phyloP scores from a whole-genome alignment of 1,139 yeast species.

The Scheffersomyces titani region DNA sequence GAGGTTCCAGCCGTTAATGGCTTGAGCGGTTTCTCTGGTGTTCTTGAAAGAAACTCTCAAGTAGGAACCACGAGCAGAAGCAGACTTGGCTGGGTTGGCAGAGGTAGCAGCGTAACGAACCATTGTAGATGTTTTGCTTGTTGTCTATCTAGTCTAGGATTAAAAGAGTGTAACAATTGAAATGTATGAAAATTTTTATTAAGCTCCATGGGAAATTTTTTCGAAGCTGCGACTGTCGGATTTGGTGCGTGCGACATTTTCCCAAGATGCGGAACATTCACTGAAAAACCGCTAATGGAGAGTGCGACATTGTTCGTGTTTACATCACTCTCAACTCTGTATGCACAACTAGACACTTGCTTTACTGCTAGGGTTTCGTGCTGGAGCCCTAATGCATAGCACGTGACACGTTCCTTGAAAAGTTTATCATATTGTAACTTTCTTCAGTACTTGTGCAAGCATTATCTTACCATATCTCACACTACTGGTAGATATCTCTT shows the following conservation, averaged over 20 bases:
- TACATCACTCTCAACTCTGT: conserved; percentile 7
- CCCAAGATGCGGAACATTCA: neutral
- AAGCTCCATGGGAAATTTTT: neutral
- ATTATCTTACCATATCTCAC: no score
- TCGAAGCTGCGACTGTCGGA: neutral
- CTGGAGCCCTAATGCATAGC: conserved; percentile 7
- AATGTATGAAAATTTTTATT: conserved; percentile 1
- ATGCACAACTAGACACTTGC: neutral
- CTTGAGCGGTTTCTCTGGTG: conserved; percentile 99
- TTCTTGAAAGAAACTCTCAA: conserved; percentile 99
- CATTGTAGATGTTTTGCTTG: conserved; percentile 29
- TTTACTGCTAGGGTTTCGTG: conserved; percentile 6
- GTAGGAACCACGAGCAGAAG: conserved; percentile 99
- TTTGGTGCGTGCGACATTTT: neutral
- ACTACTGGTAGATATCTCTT: neutral
- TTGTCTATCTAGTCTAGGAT: neutral
- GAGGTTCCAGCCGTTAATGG: conserved; percentile 97
- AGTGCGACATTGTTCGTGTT: conserved; percentile 2
- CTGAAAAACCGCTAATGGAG: neutral
- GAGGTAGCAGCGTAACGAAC: conserved; percentile 97
- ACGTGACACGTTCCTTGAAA: neutral
- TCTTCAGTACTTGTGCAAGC: no score
- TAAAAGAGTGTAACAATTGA: neutral
- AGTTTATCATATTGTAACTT: no score
- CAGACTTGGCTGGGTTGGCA: conserved; percentile 99